phyloP scores from a whole-genome alignment of 805 yeast genomes.

The Nakazawaea anatomiae region DNA sequence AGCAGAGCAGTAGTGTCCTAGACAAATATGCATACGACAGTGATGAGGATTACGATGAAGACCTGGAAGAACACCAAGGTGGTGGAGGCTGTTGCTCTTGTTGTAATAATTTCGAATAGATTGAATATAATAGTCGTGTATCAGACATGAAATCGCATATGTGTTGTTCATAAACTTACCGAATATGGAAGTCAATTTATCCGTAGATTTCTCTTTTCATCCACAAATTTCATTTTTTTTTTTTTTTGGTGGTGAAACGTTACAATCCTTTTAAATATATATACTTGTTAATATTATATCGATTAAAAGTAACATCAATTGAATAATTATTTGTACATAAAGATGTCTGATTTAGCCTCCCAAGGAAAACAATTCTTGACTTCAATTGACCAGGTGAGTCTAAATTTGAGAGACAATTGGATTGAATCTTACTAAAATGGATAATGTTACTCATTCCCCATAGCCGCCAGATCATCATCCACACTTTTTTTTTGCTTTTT shows the following conservation, averaged over 20 bases:
- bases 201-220: too few relatives aligned
- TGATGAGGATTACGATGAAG: conserved; percentile 11
- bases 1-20: neutral
- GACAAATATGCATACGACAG: conserved; percentile 10
- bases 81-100: conserved; percentile 3
- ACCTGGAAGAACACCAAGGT: conserved; percentile 8
- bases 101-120: conserved; percentile 1
- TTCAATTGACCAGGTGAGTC: conserved; percentile 15
- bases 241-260: too few relatives aligned
- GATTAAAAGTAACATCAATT: too few relatives aligned
- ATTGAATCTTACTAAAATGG: too few relatives aligned
- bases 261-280: too few relatives aligned
- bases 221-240: neutral
- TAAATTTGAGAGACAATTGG: too few relatives aligned
- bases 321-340: neutral
- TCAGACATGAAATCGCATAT: neutral
- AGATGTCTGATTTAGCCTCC: conserved; percentile 37
- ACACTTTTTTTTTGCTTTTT: neutral
- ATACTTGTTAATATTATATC: too few relatives aligned
- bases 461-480: neutral
- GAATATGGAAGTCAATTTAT: neutral
- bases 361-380: conserved; percentile 43
- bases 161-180: neutral
- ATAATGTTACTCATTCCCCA: neutral
- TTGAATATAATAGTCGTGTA: neutral